phyloP scores from a whole-genome alignment of 2,329 filamentous ascomycete genomes.

The Orbilia blumenaviensis region DNA sequence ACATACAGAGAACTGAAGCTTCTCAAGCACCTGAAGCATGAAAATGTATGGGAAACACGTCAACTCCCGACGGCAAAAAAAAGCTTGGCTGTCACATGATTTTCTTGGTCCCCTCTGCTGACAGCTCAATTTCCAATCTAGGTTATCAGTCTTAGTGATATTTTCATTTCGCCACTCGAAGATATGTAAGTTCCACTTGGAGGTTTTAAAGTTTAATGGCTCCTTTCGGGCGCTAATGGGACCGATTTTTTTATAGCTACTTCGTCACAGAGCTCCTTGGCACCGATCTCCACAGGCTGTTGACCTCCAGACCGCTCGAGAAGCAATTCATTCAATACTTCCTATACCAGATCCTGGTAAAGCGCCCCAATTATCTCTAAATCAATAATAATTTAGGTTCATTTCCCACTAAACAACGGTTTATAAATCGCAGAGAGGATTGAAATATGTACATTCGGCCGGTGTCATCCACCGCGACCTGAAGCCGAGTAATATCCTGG shows the following conservation, averaged over 20 bases:
- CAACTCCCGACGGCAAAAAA: neutral
- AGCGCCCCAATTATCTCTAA: slow-evolving; percentile 59
- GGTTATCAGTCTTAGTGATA: slow-evolving; percentile 98
- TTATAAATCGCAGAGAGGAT: slow-evolving; percentile 73
- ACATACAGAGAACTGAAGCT: slow-evolving; percentile 98
- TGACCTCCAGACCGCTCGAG: slow-evolving; percentile 94
- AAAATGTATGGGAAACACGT: slow-evolving; percentile 75
- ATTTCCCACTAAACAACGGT: neutral
- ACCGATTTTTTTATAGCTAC: slow-evolving; percentile 71
- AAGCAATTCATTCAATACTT: slow-evolving; percentile 99
- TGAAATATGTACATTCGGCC: slow-evolving; percentile 99
- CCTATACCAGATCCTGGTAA: slow-evolving; percentile 96
- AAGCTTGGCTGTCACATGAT: neutral
- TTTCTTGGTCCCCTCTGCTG: neutral
- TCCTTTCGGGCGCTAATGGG: slow-evolving; percentile 8
- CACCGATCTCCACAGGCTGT: slow-evolving; percentile 92
- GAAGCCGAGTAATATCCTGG: slow-evolving; percentile 98
- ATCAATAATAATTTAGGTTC: neutral
- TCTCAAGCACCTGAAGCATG: slow-evolving; percentile 93
- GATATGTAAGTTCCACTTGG: slow-evolving; percentile 76
- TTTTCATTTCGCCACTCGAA: slow-evolving; percentile 98
- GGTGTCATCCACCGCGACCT: slow-evolving; percentile 97
- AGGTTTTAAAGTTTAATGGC: neutral
- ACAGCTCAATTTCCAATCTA: slow-evolving; percentile 60
- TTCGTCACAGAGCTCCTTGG: slow-evolving; percentile 98